These are phyloP conservation scores for Pseudogymnoascus sp. DNA, from an alignment of 2,329 filamentous ascomycete genomes.

Conservation along the genomic window DNA sequence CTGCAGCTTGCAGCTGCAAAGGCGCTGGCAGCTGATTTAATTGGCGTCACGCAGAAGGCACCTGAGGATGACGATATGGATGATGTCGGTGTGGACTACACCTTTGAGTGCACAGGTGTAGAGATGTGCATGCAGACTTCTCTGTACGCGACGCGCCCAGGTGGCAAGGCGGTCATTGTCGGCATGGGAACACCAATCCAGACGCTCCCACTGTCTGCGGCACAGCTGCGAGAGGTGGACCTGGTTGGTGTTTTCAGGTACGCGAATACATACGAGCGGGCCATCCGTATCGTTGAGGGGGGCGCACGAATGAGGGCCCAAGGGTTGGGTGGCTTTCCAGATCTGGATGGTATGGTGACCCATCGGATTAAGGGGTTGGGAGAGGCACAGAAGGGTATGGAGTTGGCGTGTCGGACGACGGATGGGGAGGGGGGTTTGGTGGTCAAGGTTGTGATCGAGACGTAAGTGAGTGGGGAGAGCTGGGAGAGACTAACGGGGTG, in stretches of 20 bases:
- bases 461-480: background rate
- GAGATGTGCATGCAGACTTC: constrained; percentile 71
- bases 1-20: constrained; percentile 64
- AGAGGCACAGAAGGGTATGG: constrained; percentile 77
- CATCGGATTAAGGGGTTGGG: constrained; percentile 81
- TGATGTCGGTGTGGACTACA: constrained; percentile 55
- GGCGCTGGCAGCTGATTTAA: constrained; percentile 60
- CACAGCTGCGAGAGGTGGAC: constrained; percentile 84
- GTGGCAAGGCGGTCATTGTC: constrained; percentile 77
- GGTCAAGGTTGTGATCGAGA: constrained; percentile 1
- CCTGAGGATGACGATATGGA: constrained; percentile 57
- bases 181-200: constrained; percentile 88
- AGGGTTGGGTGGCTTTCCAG: constrained; percentile 64
- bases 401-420: constrained; percentile 61
- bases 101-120: constrained; percentile 70
- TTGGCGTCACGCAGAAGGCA: constrained; percentile 60
- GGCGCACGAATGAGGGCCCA: constrained; percentile 65
- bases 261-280: constrained; percentile 69
- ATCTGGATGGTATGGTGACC: constrained; percentile 61
- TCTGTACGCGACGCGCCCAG: constrained; percentile 61
- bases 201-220: constrained; percentile 82
- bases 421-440: constrained; percentile 53
- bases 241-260: constrained; percentile 87
- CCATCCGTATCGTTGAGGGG: constrained; percentile 63
- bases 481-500: background rate